phyloP scores from a whole-genome alignment of 2,329 filamentous ascomycete species.

The Leptographium wingfieldii region DNA sequence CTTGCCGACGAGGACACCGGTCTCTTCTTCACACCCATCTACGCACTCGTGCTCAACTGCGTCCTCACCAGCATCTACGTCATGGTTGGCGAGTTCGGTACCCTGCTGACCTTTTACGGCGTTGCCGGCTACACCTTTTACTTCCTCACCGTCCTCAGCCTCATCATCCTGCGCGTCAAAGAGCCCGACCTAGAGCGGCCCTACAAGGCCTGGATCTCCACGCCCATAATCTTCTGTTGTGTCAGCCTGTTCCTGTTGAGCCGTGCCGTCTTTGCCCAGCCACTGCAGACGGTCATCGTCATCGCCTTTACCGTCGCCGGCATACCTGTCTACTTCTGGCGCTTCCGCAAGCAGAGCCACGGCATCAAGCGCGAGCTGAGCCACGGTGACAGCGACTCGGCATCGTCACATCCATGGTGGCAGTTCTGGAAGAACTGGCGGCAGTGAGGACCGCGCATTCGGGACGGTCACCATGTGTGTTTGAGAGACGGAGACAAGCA shows the following conservation, averaged over 20 bases:
- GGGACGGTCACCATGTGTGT: neutral
- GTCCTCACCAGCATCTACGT: conserved; percentile 65
- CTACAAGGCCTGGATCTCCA: conserved; percentile 93
- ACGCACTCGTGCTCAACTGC: conserved; percentile 75
- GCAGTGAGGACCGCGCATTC: neutral
- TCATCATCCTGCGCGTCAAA: conserved; percentile 78
- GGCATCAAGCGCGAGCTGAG: conserved; percentile 28
- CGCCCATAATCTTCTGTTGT: conserved; percentile 96
- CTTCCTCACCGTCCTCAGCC: conserved; percentile 83
- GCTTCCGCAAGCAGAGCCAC: conserved; percentile 45
- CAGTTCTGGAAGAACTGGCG: conserved; percentile 43
- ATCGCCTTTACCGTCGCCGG: conserved; percentile 73
- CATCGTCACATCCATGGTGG: conserved; percentile 33
- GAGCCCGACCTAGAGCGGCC: conserved; percentile 83
- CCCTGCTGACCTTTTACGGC: conserved; percentile 91
- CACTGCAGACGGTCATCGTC: conserved; percentile 79
- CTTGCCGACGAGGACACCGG: conserved; percentile 67
- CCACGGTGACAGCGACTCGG: conserved; percentile 16
- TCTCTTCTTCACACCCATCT: conserved; percentile 87
- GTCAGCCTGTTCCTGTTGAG: conserved; percentile 87
- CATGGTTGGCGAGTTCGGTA: conserved; percentile 76
- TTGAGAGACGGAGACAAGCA: neutral
- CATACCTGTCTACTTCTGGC: conserved; percentile 79
- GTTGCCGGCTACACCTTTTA: conserved; percentile 97
- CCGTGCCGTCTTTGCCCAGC: conserved; percentile 80